Percentiles rank a stretch among this genome's conserved stretches.
These are phyloP conservation scores for Linaria vulgaris DNA, from an alignment of 257 asterid genomes.

Conservation along the genomic window DNA sequence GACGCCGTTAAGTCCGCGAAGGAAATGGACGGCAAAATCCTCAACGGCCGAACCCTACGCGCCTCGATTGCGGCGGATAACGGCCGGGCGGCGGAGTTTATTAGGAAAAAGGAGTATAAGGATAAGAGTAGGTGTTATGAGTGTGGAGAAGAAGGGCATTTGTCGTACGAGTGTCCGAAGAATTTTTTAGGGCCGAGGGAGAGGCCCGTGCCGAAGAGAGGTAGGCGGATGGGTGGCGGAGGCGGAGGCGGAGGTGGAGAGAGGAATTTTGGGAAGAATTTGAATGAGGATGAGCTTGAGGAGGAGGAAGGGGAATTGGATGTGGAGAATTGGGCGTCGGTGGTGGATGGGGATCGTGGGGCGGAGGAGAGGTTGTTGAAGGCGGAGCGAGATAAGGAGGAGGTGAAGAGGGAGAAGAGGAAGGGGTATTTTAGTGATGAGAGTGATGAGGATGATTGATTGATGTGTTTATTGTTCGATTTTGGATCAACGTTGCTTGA, in stretches of 20 bases:
- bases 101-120: conserved; percentile 73
- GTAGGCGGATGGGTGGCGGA: conserved; percentile 50
- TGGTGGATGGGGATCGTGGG: conserved; percentile 70
- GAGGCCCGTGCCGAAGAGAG: conserved; percentile 77
- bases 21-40: conserved; percentile 67
- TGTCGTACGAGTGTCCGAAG: conserved; percentile 88
- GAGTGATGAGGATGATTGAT: conserved; percentile 81
- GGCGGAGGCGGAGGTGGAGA: conserved; percentile 30
- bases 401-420: conserved; percentile 59
- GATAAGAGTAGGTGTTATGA: conserved; percentile 95
- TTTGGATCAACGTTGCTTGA: too few relatives aligned
- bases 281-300: conserved; percentile 46
- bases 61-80: conserved; percentile 95
- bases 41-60: conserved; percentile 71
- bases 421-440: conserved; percentile 93
- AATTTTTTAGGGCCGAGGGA: conserved; percentile 80
- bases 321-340: conserved; percentile 91
- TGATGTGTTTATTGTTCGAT: too few relatives aligned
- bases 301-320: conserved; percentile 50
- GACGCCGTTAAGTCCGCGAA: conserved; percentile 75
- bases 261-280: conserved; percentile 22
- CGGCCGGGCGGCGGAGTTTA: conserved; percentile 92
- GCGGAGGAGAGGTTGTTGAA: conserved; percentile 64
- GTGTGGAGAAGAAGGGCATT: conserved; percentile 92
- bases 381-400: conserved; percentile 33